Conservation (phyloP, 192 early-diverging fungal genomes). For the Coemansia sp. region DNA sequence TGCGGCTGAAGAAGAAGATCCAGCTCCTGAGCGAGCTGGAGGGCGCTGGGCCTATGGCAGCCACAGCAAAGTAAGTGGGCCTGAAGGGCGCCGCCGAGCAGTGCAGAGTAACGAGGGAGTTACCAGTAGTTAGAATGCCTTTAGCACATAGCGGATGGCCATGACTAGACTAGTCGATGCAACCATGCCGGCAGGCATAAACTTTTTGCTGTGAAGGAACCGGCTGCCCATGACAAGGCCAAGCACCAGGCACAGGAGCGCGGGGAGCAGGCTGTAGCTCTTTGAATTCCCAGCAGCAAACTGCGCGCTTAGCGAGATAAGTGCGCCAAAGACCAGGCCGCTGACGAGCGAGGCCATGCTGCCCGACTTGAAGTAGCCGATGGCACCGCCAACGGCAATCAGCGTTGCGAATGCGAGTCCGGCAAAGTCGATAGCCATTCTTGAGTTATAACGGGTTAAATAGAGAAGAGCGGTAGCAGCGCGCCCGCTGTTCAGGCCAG, state of each 20-base stretch:
- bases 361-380: constrained; percentile 34
- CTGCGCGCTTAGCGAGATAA: constrained; percentile 29
- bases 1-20: constrained; percentile 30
- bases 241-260: constrained; percentile 21
- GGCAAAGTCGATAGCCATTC: constrained; percentile 20
- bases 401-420: constrained; percentile 27
- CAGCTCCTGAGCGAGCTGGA: constrained; percentile 26
- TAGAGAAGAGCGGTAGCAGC: background rate
- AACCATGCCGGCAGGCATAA: constrained; percentile 45
- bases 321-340: constrained; percentile 33
- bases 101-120: background rate
- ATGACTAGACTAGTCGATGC: constrained; percentile 23
- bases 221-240: constrained; percentile 34
- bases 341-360: constrained; percentile 33
- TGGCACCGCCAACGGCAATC: constrained; percentile 28
- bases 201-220: constrained; percentile 33
- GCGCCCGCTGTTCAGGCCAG: background rate
- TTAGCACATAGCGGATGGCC: constrained; percentile 20
- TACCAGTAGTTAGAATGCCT: constrained; percentile 3
- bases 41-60: constrained; percentile 8
- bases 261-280: constrained; percentile 18
- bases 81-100: constrained; percentile 4
- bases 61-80: constrained; percentile 7
- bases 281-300: constrained; percentile 14
- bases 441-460: background rate